These are phyloP conservation scores for Neurospora sp. DNA, from an alignment of 495 filamentous ascomycete genomes.

Conservation along the genomic window DNA sequence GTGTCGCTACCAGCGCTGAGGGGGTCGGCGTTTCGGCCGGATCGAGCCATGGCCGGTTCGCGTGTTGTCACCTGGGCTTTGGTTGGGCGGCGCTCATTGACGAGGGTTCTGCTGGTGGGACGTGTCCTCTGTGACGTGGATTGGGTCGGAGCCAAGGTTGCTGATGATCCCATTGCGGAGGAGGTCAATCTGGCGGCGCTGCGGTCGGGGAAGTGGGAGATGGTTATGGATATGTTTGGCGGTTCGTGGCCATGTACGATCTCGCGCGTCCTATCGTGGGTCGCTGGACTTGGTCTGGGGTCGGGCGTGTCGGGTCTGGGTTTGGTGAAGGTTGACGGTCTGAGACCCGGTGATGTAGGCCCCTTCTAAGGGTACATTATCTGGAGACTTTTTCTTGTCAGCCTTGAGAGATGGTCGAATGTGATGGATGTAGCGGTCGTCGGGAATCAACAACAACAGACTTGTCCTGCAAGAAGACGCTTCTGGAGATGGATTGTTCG, in stretches of 20 bases:
- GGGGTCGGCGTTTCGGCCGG: slow-evolving; percentile 53
- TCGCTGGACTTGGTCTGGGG: background rate
- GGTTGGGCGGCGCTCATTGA: slow-evolving; percentile 38
- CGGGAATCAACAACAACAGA: background rate
- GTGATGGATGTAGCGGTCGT: background rate
- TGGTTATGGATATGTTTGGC: background rate
- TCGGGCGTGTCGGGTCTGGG: background rate
- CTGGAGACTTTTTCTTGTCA: background rate
- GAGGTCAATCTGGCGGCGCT: background rate
- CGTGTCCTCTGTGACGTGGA: slow-evolving; percentile 8
- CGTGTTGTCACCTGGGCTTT: slow-evolving; percentile 50
- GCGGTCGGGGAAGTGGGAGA: background rate
- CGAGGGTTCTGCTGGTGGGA: slow-evolving; percentile 22
- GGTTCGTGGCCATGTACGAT: background rate
- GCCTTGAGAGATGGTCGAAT: background rate
- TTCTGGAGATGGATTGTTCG: background rate
- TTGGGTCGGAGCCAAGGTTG: background rate
- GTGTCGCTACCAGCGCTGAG: slow-evolving; percentile 31
- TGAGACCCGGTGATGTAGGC: background rate
- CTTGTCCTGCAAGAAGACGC: background rate
- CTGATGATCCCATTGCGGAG: background rate
- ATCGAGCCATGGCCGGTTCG: slow-evolving; percentile 52
- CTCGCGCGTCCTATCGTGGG: background rate
- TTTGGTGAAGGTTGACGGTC: background rate
- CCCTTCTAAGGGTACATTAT: background rate